Percentiles rank a stretch among this genome's conserved stretches.
Conservation (phyloP, 345 rosid species). For the Corchorus olitorius region DNA sequence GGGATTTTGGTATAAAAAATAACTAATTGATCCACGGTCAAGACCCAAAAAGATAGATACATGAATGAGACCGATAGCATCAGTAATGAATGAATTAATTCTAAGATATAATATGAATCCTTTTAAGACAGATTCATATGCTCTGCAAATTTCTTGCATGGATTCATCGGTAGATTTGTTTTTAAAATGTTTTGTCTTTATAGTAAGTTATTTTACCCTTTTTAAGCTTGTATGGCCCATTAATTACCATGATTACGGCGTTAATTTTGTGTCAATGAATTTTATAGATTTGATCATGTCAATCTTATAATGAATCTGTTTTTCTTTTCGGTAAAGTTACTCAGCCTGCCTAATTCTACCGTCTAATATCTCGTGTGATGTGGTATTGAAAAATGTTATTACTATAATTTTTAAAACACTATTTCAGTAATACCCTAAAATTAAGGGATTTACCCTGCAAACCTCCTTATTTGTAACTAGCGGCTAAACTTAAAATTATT, state of each 20-base stretch:
- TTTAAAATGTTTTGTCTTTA: too few relatives aligned
- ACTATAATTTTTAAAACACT: too few relatives aligned
- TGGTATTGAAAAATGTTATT: too few relatives aligned
- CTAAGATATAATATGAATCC: neutral
- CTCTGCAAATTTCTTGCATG: neutral
- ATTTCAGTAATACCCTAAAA: too few relatives aligned
- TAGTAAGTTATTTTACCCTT: neutral
- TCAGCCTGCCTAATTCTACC: too few relatives aligned
- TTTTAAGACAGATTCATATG: neutral
- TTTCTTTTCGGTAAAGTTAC: too few relatives aligned
- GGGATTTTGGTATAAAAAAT: neutral
- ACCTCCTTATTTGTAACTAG: too few relatives aligned
- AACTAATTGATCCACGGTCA: neutral
- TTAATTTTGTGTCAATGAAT: neutral
- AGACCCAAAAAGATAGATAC: neutral
- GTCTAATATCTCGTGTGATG: too few relatives aligned
- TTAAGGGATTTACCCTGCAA: too few relatives aligned
- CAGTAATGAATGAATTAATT: neutral
- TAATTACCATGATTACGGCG: conserved; percentile 1
- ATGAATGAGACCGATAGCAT: neutral
- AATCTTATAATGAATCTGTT: too few relatives aligned
- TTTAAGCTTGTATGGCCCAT: neutral
- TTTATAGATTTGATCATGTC: neutral
- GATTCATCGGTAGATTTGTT: neutral
- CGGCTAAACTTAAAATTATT: too few relatives aligned